These are phyloP conservation scores for Mucuna pruriens DNA, from an alignment of 306 rosid species.

Conservation along the genomic window DNA sequence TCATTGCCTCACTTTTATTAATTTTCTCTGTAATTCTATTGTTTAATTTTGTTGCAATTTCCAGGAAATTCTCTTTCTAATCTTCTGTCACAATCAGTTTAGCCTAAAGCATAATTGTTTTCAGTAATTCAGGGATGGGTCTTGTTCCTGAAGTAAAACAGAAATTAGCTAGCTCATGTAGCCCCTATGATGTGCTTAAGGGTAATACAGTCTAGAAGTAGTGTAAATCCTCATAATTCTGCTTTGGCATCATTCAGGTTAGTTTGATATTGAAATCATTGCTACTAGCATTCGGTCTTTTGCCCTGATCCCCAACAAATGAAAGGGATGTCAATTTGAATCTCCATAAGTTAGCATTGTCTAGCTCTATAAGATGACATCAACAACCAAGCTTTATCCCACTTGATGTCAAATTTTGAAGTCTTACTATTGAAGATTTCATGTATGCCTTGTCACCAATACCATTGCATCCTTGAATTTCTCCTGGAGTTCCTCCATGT, in stretches of 20 bases:
- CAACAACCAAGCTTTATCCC: background rate
- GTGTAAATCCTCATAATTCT: background rate
- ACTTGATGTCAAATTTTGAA: conserved; percentile 2
- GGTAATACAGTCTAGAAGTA: background rate
- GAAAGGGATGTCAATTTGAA: background rate
- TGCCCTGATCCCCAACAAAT: background rate
- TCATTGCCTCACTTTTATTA: background rate
- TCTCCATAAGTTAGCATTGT: background rate
- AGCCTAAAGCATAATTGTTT: background rate
- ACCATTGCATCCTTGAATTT: conserved; percentile 10
- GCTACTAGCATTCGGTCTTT: background rate
- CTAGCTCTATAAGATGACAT: background rate
- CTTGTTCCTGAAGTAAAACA: conserved; percentile 4
- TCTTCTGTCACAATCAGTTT: conserved; percentile 21
- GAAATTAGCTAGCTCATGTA: background rate
- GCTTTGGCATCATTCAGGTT: conserved; percentile 6
- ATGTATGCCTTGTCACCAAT: background rate
- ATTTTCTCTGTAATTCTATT: background rate
- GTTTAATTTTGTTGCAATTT: background rate
- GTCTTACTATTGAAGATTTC: background rate
- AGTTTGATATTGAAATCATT: conserved; percentile 23
- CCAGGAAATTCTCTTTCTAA: background rate
- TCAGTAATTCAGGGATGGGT: background rate
- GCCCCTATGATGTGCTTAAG: background rate
- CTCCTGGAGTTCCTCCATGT: background rate